These are phyloP conservation scores for Umbilicus rupestris DNA, from an alignment of 164 flowering plant genomes.

Conservation along the genomic window DNA sequence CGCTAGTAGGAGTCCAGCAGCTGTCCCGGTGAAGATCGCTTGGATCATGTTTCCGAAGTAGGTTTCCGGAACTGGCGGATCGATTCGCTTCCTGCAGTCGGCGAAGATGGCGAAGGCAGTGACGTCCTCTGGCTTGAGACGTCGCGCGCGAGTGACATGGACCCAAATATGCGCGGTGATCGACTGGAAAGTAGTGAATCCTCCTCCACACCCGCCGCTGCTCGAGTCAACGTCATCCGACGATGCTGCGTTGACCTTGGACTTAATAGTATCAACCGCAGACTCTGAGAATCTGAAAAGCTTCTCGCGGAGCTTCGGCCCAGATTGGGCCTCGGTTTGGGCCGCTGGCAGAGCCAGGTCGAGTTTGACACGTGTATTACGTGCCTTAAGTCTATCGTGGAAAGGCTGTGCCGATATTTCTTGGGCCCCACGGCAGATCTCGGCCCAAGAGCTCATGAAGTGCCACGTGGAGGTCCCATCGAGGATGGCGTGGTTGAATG, in stretches of 20 bases:
- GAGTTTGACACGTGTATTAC: conserved; percentile 76
- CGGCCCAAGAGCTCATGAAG: conserved; percentile 94
- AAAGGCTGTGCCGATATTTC: conserved; percentile 54
- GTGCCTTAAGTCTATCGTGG: conserved; percentile 65
- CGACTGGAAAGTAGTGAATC: conserved; percentile 78
- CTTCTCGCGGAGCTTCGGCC: conserved; percentile 42
- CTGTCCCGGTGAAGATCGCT: conserved; percentile 69
- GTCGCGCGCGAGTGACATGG: conserved; percentile 60
- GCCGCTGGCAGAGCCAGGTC: conserved; percentile 34
- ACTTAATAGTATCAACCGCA: conserved; percentile 54
- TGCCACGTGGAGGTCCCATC: conserved; percentile 96
- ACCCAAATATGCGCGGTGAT: conserved; percentile 70
- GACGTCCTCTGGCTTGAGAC: conserved; percentile 57
- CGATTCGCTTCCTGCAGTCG: conserved; percentile 77
- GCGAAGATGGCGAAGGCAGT: conserved; percentile 78
- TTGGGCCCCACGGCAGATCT: conserved; percentile 43
- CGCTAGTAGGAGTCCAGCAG: conserved; percentile 43
- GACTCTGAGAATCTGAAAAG: conserved; percentile 72
- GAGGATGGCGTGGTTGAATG: conserved; percentile 83
- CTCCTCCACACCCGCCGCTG: conserved; percentile 42
- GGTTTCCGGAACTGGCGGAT: conserved; percentile 74
- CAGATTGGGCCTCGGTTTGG: conserved; percentile 21
- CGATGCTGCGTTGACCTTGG: conserved; percentile 31
- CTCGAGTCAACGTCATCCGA: conserved; percentile 11
- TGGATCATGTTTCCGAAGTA: conserved; percentile 91